Base-by-base conservation (phyloP, 1,139 yeast species). In the Spencermartinsiella ligniputridi region DNA sequence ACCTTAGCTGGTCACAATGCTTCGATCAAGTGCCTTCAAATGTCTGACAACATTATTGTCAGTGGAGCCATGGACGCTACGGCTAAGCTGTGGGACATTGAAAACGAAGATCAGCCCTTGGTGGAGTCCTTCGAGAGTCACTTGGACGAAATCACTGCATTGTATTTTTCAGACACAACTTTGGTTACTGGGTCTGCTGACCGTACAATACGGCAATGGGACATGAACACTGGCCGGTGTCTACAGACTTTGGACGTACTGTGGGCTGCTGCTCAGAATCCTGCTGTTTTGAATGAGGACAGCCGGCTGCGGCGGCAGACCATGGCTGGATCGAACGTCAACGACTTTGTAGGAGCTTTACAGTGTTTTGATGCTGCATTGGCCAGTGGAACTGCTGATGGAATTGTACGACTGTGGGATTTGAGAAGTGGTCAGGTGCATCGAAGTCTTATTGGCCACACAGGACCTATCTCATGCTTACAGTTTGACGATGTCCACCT, bases 341-440 rank as follows among this genome's bases (percentile, higher is more conserved):
- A 75, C 12, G 32, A 27, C 13, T 77, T 75, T 52, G 77, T 78
- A 13, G 79, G 81, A 0, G 78, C 82, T 0, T 54, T 79, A 36
- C 92, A 82, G 56, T 76, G 81, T 43, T 79, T 71, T 56, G 86
- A 80, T 52, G 84, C 85, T 0, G 89, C 87, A 0, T 67, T 79
- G 56, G 92, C 86, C 0, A 78, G 88, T 0, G 92, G 92, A 25
- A 79, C 89, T 0, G 80, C 79, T 37, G 92, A 84, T 58, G 90
- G 90, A 9, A 61, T 80, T 6, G 87, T 84, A 8, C 67, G 90
- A 45, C 67, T 84, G 35, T 84, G 92, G 92, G 92, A 84, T 62
- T 63, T 83, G 51, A 72, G 90, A 50, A 71, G 78, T 21, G 88
- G 88, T 3, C 81, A 78, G 52, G 83, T 81, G 11, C 78, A 81